Conservation (phyloP, 257 asterid species). For the Oldenlandia corymbosa region DNA sequence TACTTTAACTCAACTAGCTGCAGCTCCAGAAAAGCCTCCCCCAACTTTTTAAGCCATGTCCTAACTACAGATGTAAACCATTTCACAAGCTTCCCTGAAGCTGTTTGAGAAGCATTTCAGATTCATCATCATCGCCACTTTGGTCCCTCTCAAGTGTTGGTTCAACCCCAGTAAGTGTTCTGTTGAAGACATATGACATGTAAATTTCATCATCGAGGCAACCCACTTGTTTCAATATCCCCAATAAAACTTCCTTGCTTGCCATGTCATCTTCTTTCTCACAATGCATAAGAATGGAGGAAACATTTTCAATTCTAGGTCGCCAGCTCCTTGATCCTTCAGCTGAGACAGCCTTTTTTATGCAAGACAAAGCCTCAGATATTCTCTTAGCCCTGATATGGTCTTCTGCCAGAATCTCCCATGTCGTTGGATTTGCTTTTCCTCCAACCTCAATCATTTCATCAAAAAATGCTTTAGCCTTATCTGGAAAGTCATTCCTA, state of each 20-base stretch:
- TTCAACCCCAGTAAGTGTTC: conserved; percentile 14
- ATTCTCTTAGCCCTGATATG: conserved; percentile 48
- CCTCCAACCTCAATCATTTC: conserved; percentile 67
- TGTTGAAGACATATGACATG: conserved; percentile 39
- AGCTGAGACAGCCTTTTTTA: conserved; percentile 50
- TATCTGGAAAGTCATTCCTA: conserved; percentile 47
- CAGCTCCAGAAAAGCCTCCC: conserved; percentile 8
- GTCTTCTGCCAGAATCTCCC: conserved; percentile 80
- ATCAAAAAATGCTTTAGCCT: conserved; percentile 53
- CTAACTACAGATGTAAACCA: conserved; percentile 5
- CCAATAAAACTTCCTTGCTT: conserved; percentile 46
- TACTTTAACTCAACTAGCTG: background rate
- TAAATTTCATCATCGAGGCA: conserved; percentile 51
- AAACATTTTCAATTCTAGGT: conserved; percentile 52
- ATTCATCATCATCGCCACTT: conserved; percentile 31
- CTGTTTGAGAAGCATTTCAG: conserved; percentile 37
- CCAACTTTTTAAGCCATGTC: background rate
- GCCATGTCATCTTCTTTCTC: conserved; percentile 47
- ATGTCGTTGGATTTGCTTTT: conserved; percentile 64
- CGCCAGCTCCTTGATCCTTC: conserved; percentile 67
- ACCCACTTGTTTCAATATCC: conserved; percentile 47
- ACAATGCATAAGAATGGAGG: conserved; percentile 41
- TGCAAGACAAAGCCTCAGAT: conserved; percentile 68
- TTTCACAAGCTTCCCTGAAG: conserved; percentile 58
- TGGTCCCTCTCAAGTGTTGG: conserved; percentile 16